Evolutionary conservation across 306 rosid genomes (phyloP).

Genomic region (Lotus japonicus): DNA sequence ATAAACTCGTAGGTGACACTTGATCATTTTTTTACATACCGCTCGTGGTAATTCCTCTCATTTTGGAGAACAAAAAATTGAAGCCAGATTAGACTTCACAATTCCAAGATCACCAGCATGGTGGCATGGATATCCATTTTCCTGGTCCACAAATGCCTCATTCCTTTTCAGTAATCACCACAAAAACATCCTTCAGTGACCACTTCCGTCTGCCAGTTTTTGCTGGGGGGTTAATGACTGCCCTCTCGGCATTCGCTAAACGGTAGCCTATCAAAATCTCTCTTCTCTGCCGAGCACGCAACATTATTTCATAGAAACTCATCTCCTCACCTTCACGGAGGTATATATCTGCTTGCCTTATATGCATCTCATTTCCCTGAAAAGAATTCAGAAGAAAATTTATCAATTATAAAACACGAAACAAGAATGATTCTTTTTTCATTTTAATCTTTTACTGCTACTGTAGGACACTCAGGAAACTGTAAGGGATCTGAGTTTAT

Average conservation of each 20-base stretch:
- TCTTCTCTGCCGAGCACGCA: slow-evolving; percentile 70
- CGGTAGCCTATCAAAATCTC: slow-evolving; percentile 84
- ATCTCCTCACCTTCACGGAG: slow-evolving; percentile 67
- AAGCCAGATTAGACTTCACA: background rate
- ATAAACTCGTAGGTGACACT: no score
- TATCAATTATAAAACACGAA: slow-evolving; percentile 1
- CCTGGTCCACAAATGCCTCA: slow-evolving; percentile 21
- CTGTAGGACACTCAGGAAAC: background rate
- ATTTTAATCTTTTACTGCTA: background rate
- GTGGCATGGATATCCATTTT: background rate
- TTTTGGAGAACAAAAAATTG: background rate
- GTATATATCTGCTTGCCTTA: slow-evolving; percentile 76
- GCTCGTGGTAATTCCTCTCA: background rate
- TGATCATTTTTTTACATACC: no score
- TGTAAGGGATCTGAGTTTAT: background rate
- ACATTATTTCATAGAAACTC: slow-evolving; percentile 72
- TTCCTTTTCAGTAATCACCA: slow-evolving; percentile 78
- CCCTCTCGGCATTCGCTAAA: slow-evolving; percentile 59
- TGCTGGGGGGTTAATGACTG: slow-evolving; percentile 72
- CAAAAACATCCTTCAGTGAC: slow-evolving; percentile 73
- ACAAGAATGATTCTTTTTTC: background rate
- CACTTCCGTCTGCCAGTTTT: slow-evolving; percentile 58
- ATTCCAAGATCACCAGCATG: background rate
- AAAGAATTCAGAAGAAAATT: background rate
- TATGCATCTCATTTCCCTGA: slow-evolving; percentile 90